These are phyloP conservation scores for Selaginella moellendorffii DNA, from an alignment of 75 land plant species.

Conservation along the genomic window DNA sequence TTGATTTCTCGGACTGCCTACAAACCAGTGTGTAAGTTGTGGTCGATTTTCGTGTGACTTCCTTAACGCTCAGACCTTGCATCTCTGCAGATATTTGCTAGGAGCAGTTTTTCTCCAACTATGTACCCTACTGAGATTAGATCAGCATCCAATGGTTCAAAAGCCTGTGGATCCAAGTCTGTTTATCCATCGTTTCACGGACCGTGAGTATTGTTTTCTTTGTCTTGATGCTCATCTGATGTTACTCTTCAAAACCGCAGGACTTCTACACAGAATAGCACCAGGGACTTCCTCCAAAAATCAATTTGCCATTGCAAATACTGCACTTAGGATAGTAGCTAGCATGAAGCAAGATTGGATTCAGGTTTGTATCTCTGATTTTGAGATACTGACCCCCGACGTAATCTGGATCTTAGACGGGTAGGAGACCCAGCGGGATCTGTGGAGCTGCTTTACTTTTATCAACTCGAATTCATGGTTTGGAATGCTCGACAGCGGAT, in stretches of 20 bases:
- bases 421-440: constrained; percentile 4
- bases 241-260: too few relatives aligned
- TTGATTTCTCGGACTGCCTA: not conserved
- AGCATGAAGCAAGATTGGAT: constrained; percentile 9
- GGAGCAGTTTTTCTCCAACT: not conserved
- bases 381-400: not conserved
- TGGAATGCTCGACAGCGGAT: not conserved
- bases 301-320: not conserved
- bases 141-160: not conserved
- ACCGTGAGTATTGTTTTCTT: too few relatives aligned
- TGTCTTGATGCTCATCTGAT: too few relatives aligned
- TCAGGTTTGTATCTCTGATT: not conserved
- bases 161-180: not conserved
- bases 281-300: not conserved
- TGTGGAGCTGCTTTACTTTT: constrained; percentile 2
- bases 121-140: not conserved
- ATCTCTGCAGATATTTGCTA: not conserved
- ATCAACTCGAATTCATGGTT: constrained; percentile 6
- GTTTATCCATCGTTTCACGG: not conserved
- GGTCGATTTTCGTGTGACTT: too few relatives aligned
- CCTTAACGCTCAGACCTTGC: not conserved
- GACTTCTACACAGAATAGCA: not conserved
- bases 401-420: not conserved
- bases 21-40: not conserved
- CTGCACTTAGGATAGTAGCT: not conserved